phyloP scores from a whole-genome alignment of 805 yeast genomes.

The Grigorovia humatica region DNA sequence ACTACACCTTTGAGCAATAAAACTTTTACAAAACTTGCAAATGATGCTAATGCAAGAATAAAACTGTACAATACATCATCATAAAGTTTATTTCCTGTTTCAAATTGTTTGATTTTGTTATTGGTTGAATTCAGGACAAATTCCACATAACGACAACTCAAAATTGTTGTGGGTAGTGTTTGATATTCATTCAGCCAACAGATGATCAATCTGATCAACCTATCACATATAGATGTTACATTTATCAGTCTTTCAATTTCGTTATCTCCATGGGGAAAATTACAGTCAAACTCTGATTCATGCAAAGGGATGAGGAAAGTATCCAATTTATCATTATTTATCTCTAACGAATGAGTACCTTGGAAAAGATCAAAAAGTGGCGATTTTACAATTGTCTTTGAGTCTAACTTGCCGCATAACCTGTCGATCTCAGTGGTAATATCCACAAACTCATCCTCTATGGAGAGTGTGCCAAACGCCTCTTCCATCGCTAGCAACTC shows the following conservation, averaged over 20 bases:
- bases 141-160: conserved; percentile 68
- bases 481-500: neutral
- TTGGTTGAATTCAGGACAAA: conserved; percentile 31
- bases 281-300: conserved; percentile 40
- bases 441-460: conserved; percentile 30
- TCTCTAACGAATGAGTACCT: conserved; percentile 83
- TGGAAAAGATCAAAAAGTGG: conserved; percentile 58
- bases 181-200: conserved; percentile 68
- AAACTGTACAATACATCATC: conserved; percentile 43
- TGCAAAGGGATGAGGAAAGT: conserved; percentile 54
- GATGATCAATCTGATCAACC: conserved; percentile 43
- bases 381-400: conserved; percentile 49
- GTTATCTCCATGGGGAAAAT: conserved; percentile 10
- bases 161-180: conserved; percentile 61
- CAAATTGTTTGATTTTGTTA: conserved; percentile 4
- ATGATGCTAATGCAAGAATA: conserved; percentile 43
- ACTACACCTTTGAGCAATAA: conserved; percentile 49
- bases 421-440: conserved; percentile 44
- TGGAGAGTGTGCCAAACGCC: neutral
- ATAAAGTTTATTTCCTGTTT: conserved; percentile 28
- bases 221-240: conserved; percentile 43
- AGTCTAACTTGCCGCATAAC: conserved; percentile 31
- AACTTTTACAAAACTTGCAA: conserved; percentile 37
- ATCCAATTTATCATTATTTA: conserved; percentile 62
- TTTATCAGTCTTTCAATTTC: conserved; percentile 30